These are phyloP conservation scores for Nothophoma quercina DNA, from an alignment of 2,329 filamentous ascomycete species.

Conservation along the genomic window DNA sequence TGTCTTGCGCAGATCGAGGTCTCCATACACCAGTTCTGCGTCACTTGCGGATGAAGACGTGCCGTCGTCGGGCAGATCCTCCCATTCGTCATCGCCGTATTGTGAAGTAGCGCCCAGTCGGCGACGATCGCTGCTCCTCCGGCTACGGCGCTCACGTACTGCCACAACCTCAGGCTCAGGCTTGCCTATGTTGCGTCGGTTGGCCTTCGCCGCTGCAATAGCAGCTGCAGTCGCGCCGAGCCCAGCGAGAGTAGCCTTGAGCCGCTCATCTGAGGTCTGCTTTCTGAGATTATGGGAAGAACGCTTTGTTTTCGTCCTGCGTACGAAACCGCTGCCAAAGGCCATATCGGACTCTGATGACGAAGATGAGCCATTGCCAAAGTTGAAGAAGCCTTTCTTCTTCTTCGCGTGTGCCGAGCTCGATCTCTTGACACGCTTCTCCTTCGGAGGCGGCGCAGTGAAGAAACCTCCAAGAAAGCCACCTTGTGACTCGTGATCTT, in stretches of 20 bases:
- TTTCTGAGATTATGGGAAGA: constrained; percentile 37
- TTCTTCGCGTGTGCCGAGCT: constrained; percentile 45
- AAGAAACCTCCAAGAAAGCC: constrained; percentile 63
- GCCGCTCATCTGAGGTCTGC: constrained; percentile 54
- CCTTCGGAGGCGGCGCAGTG: constrained; percentile 58
- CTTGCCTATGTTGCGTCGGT: constrained; percentile 34
- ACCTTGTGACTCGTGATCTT: constrained; percentile 56
- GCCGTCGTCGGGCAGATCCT: constrained; percentile 48
- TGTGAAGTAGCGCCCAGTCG: constrained; percentile 28
- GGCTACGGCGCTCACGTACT: constrained; percentile 42
- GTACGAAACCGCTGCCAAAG: constrained; percentile 52
- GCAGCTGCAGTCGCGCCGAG: constrained; percentile 59
- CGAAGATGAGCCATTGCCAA: constrained; percentile 56
- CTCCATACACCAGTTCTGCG: constrained; percentile 69
- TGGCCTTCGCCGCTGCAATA: constrained; percentile 53
- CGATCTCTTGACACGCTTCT: constrained; percentile 36
- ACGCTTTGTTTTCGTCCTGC: constrained; percentile 30
- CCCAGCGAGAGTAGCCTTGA: constrained; percentile 56
- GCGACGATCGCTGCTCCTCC: constrained; percentile 29
- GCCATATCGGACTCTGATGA: constrained; percentile 57
- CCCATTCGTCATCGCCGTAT: constrained; percentile 59
- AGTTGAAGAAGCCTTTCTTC: constrained; percentile 58
- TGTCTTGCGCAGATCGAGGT: constrained; percentile 47
- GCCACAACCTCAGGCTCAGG: constrained; percentile 45
- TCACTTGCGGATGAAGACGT: constrained; percentile 57